phyloP scores from a whole-genome alignment of 2,329 filamentous ascomycete species.

The Rosellinia necatrix region DNA sequence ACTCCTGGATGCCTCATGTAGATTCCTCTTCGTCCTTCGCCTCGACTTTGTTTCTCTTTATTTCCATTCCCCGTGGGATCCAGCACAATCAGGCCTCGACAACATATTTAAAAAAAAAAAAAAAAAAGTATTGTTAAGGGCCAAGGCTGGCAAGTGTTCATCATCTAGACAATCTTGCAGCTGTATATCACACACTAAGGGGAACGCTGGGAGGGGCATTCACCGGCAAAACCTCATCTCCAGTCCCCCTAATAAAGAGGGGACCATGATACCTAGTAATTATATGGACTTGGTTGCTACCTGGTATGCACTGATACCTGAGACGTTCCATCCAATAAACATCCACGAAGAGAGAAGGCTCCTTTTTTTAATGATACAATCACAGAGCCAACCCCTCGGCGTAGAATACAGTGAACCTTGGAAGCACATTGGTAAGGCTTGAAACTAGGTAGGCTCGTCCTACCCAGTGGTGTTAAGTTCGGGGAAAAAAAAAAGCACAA shows the following conservation, averaged over 20 bases:
- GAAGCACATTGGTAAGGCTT: slow-evolving; percentile 10
- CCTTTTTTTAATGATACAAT: slow-evolving; percentile 14
- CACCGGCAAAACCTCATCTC: slow-evolving; percentile 12
- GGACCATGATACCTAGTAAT: neutral
- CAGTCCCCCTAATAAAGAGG: neutral
- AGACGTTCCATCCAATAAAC: slow-evolving; percentile 1
- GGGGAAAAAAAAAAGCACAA: neutral
- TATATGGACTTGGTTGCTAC: neutral
- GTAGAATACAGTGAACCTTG: slow-evolving; percentile 30
- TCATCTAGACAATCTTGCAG: neutral
- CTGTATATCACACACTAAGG: slow-evolving; percentile 4
- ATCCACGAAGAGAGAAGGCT: neutral
- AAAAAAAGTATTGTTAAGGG: too few species aligned
- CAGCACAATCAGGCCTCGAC: too few species aligned
- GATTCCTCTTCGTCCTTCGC: too few species aligned
- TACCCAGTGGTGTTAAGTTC: neutral
- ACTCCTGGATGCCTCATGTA: too few species aligned
- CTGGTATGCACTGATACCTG: neutral
- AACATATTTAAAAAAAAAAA: too few species aligned
- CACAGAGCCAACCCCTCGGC: slow-evolving; percentile 7
- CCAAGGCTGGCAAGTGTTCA: too few species aligned
- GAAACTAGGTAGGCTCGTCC: neutral
- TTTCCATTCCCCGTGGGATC: too few species aligned
- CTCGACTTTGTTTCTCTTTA: too few species aligned
- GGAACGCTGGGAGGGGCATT: neutral